phyloP scores from a whole-genome alignment of 805 yeast genomes.

The Kregervanrija fluxuum region DNA sequence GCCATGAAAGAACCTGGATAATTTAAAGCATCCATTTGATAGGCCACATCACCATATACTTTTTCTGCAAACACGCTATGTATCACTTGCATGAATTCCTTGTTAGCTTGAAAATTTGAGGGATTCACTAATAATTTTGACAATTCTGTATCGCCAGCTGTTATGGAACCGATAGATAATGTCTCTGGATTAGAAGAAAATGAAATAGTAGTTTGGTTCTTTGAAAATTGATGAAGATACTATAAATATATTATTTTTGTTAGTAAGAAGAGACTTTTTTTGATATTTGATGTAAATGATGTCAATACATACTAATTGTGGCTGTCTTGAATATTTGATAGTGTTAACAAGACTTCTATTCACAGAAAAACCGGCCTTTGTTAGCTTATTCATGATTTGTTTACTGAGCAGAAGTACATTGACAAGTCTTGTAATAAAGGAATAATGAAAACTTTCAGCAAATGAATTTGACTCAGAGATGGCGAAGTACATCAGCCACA shows the following conservation, averaged over 20 bases:
- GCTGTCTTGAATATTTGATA: constrained; percentile 16
- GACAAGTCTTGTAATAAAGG: too few relatives aligned
- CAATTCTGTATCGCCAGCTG: not conserved
- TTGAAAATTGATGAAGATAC: constrained; percentile 18
- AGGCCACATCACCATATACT: constrained; percentile 41
- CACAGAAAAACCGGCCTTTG: constrained; percentile 5
- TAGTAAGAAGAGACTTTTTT: not conserved
- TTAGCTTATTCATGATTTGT: constrained; percentile 1
- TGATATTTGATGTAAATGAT: not conserved
- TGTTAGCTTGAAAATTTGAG: constrained; percentile 21
- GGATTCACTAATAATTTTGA: constrained; percentile 11
- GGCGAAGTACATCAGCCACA: constrained; percentile 24
- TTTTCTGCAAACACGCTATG: constrained; percentile 17
- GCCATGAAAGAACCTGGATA: constrained; percentile 55
- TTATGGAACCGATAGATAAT: constrained; percentile 19
- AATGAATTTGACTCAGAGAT: not conserved
- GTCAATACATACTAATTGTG: constrained; percentile 18
- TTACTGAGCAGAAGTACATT: not conserved
- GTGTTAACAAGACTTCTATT: constrained; percentile 18
- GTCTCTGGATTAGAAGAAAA: constrained; percentile 23
- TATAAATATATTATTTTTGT: constrained; percentile 1
- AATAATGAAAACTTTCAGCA: not conserved
- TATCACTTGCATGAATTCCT: constrained; percentile 17
- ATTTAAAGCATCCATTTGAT: constrained; percentile 47
- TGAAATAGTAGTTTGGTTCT: constrained; percentile 17